Conservation (phyloP, 225 moss, liverwort and hornwort genomes). For the Marchantia polymorpha region DNA sequence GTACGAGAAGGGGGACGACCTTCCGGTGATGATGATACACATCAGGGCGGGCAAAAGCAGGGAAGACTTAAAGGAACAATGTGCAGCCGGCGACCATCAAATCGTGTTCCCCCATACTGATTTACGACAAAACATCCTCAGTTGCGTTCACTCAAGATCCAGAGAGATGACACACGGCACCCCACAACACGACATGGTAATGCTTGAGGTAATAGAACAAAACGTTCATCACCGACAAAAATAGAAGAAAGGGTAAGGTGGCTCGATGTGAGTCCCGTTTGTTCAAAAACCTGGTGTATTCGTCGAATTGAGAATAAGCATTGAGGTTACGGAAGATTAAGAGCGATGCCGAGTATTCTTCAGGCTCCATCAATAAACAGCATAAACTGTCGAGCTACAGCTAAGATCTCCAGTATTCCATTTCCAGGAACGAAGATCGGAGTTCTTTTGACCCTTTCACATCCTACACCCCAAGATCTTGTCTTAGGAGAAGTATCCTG, state of each 20-base stretch:
- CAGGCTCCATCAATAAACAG: not conserved
- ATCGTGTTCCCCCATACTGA: not conserved
- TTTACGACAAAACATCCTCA: not conserved
- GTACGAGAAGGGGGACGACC: not conserved
- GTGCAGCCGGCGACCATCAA: not conserved
- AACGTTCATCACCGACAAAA: not conserved
- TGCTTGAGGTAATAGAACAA: not conserved
- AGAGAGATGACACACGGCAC: not conserved
- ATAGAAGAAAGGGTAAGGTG: not conserved
- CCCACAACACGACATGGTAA: not conserved
- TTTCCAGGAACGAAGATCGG: slow-evolving; percentile 1
- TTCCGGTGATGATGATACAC: not conserved
- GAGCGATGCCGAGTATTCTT: not conserved
- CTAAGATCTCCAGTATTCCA: not conserved
- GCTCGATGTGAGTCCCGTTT: not conserved
- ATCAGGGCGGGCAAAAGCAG: not conserved
- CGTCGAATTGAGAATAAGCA: too few species aligned
- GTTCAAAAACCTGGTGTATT: not conserved
- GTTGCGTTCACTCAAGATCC: not conserved
- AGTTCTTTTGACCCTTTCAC: not conserved
- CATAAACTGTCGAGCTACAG: not conserved
- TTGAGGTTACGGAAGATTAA: too few species aligned
- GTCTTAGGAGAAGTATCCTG: not conserved
- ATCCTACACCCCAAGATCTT: not conserved
- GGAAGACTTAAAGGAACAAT: not conserved